A percentile compares a stretch with the other conserved stretches of the same genome.
phyloP scores from a whole-genome alignment of 129 eudicot genomes.

The Dittrichia graveolens region DNA sequence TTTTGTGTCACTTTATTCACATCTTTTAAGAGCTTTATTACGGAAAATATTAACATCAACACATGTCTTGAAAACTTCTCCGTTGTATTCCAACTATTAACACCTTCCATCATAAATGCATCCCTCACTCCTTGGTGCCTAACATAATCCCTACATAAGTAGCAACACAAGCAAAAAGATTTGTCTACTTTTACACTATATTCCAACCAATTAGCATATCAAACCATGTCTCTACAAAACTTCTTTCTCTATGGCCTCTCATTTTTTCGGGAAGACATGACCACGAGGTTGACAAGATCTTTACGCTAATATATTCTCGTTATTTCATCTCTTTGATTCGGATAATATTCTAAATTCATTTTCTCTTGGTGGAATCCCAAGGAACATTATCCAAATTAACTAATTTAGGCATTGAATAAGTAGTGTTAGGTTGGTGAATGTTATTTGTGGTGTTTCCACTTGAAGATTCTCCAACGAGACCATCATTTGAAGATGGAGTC shows the following conservation, averaged over 20 bases:
- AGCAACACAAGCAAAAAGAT: no score
- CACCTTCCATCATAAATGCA: neutral
- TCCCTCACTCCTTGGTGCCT: neutral
- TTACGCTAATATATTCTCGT: no score
- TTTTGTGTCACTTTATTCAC: neutral
- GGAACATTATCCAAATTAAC: conserved; percentile 8
- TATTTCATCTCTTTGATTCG: neutral
- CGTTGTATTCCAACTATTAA: neutral
- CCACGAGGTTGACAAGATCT: no score
- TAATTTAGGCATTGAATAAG: neutral
- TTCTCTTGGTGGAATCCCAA: neutral
- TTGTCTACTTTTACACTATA: no score
- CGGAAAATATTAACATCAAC: conserved; percentile 1
- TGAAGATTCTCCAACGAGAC: no score
- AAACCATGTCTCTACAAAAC: no score
- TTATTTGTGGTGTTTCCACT: no score
- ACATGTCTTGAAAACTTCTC: neutral
- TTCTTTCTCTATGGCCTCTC: no score
- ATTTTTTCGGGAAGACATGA: no score
- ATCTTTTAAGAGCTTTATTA: neutral
- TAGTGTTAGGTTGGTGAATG: neutral
- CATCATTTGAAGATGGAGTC: no score
- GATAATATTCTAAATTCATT: neutral
- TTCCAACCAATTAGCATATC: no score
- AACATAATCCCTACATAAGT: neutral